These are phyloP conservation scores for Ceratobasidium sp. DNA, from an alignment of 1,284 basidiomycete genomes.

Conservation along the genomic window DNA sequence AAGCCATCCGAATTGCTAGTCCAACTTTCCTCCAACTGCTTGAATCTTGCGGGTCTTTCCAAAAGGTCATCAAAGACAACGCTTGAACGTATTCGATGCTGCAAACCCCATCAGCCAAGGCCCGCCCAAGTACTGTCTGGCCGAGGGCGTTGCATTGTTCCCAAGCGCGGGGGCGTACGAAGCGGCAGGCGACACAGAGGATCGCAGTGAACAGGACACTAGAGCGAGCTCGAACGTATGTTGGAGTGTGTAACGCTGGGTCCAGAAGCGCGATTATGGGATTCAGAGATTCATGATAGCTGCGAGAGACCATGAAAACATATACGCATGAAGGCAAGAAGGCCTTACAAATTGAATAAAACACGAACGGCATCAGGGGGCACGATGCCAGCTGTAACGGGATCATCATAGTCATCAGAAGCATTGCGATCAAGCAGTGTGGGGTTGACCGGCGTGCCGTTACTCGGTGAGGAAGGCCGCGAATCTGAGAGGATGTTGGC, in stretches of 20 bases:
- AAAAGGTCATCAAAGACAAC: constrained; percentile 58
- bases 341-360: constrained; percentile 56
- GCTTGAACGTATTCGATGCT: constrained; percentile 60
- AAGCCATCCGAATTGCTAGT: constrained; percentile 56
- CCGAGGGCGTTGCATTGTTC: constrained; percentile 55
- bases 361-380: constrained; percentile 53
- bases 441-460: background rate
- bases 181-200: constrained; percentile 59
- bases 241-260: constrained; percentile 57
- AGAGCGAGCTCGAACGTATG: constrained; percentile 56
- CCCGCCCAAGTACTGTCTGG: constrained; percentile 58
- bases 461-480: constrained; percentile 17
- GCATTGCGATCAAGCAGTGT: background rate
- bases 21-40: constrained; percentile 57
- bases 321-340: background rate
- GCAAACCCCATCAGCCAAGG: constrained; percentile 58
- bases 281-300: constrained; percentile 50
- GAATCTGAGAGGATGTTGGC: constrained; percentile 36
- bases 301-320: background rate
- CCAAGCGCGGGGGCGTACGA: constrained; percentile 58
- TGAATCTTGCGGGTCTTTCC: constrained; percentile 60
- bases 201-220: constrained; percentile 61
- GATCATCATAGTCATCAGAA: constrained; percentile 51
- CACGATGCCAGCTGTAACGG: constrained; percentile 55
- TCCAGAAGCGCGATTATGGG: constrained; percentile 57